Conservation (phyloP, 2,329 filamentous ascomycete species). For the Diplodia scrobiculata region DNA sequence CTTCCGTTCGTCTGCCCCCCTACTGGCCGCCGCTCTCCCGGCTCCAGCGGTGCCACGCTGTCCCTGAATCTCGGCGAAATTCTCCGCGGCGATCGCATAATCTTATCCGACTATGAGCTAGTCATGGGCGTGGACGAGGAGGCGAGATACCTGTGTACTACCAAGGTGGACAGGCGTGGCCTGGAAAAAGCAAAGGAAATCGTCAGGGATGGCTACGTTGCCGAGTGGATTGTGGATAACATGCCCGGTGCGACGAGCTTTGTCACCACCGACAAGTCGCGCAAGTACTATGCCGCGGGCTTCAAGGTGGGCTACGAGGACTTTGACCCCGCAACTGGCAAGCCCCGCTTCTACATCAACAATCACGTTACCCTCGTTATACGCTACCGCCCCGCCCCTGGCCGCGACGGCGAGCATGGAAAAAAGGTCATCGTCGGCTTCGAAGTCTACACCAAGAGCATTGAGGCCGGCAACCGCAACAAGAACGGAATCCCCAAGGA, state of each 20-base stretch:
- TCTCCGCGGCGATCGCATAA: constrained; percentile 81
- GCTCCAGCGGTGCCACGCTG: constrained; percentile 73
- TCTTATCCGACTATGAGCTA: constrained; percentile 79
- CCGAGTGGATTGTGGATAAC: constrained; percentile 92
- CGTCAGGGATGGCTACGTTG: constrained; percentile 78
- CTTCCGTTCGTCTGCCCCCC: constrained; percentile 85
- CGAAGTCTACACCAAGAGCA: constrained; percentile 85
- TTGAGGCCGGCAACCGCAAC: constrained; percentile 64
- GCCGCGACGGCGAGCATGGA: constrained; percentile 67
- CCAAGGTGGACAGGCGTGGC: constrained; percentile 64
- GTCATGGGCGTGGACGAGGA: constrained; percentile 74
- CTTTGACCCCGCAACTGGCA: constrained; percentile 59
- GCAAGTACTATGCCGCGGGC: constrained; percentile 85
- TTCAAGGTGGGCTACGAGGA: constrained; percentile 86
- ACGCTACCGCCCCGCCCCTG: constrained; percentile 71
- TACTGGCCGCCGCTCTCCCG: constrained; percentile 65
- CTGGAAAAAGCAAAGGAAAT: constrained; percentile 70
- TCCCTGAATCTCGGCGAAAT: constrained; percentile 85
- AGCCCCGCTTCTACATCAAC: constrained; percentile 72
- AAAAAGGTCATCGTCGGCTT: constrained; percentile 84
- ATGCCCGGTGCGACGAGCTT: constrained; percentile 86
- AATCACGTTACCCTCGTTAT: constrained; percentile 88
- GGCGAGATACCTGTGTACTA: constrained; percentile 72
- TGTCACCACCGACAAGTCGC: constrained; percentile 78
- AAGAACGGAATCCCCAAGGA: constrained; percentile 68